Conservation (phyloP, 164 flowering plant species). For the Cinnamomum chago region DNA sequence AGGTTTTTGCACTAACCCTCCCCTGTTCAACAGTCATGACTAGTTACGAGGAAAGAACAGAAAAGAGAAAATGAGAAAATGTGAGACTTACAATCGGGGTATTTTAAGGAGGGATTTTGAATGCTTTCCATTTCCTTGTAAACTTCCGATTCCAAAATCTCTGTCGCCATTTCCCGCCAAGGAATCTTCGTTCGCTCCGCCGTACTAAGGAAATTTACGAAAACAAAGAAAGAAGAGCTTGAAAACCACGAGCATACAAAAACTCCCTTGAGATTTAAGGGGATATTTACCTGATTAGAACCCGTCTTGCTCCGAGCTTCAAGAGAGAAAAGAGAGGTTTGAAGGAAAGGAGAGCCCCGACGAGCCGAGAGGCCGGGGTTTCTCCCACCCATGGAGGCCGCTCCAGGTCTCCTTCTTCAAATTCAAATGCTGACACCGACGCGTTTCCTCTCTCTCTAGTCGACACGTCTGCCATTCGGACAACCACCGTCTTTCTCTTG, state of each 20-base stretch:
- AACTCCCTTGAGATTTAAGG: neutral
- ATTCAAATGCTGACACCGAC: slow-evolving; percentile 15
- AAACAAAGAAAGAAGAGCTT: neutral
- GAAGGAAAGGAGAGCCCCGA: slow-evolving; percentile 51
- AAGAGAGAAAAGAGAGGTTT: slow-evolving; percentile 54
- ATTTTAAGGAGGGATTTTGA: slow-evolving; percentile 40
- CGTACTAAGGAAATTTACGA: slow-evolving; percentile 36
- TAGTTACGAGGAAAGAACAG: too few relatives aligned
- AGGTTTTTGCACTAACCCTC: too few relatives aligned
- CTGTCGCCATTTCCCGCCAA: slow-evolving; percentile 61
- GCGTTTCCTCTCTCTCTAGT: neutral
- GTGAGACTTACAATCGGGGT: slow-evolving; percentile 50
- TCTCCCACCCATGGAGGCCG: slow-evolving; percentile 58
- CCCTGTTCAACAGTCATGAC: too few relatives aligned
- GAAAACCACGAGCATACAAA: neutral
- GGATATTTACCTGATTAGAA: slow-evolving; percentile 44
- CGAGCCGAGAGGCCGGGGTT: slow-evolving; percentile 61
- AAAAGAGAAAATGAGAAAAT: too few relatives aligned
- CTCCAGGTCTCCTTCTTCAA: slow-evolving; percentile 51
- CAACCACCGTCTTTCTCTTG: neutral
- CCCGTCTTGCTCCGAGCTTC: slow-evolving; percentile 66
- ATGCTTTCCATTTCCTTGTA: slow-evolving; percentile 55
- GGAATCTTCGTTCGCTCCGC: slow-evolving; percentile 72
- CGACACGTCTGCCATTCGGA: neutral
- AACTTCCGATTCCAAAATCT: slow-evolving; percentile 63